Evolutionary conservation across 805 yeast genomes (phyloP), one percentile per base, ranked within the genome.

Genomic region (Saccharomycopsis malanga): DNA sequence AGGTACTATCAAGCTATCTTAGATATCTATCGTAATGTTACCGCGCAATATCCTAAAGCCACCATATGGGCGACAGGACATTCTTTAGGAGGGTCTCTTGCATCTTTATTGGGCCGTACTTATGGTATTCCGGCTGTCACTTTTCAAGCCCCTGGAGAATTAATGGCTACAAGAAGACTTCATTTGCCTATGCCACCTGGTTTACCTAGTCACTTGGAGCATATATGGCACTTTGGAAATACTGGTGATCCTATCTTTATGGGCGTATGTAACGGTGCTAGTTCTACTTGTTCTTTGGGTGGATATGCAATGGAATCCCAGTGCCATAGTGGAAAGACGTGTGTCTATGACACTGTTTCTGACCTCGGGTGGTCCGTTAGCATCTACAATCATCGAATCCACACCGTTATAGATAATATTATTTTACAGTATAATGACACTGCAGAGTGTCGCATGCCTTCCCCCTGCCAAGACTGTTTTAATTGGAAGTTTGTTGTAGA

Each of bases 291-390:
- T 63, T 81, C 91, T 50, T 72, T 87, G 6, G 96, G 86, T 1
- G 98, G 98, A 0, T 93, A 87, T 63, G 98, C 98, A 9, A 82
- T 93, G 96, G 98, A 93, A 59, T 82, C 96, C 0, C 82, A 81
- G 39, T 93, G 98, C 61, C 98, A 93, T 62, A 76, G 95, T 0
- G 98, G 98, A 0, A 74, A 74, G 61, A 77, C 78, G 45, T 93
- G 98, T 62, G 73, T 82, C 24, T 93, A 91, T 65, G 98, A 93
- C 58, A 89, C 83, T 9, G 96, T 89, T 10, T 73, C 74, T 2
- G 98, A 93, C 56, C 68, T 74, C 54, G 97, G 97, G 2, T 91
- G 97, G 96, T 82, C 79, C 58, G 89, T 89, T 14, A 87, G 83
- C 57, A 66, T 93, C 63, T 70, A 85, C 53, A 87, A 91, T 63